phyloP scores from a whole-genome alignment of 495 filamentous ascomycete species.

The Penicillium macrosclerotiorum region DNA sequence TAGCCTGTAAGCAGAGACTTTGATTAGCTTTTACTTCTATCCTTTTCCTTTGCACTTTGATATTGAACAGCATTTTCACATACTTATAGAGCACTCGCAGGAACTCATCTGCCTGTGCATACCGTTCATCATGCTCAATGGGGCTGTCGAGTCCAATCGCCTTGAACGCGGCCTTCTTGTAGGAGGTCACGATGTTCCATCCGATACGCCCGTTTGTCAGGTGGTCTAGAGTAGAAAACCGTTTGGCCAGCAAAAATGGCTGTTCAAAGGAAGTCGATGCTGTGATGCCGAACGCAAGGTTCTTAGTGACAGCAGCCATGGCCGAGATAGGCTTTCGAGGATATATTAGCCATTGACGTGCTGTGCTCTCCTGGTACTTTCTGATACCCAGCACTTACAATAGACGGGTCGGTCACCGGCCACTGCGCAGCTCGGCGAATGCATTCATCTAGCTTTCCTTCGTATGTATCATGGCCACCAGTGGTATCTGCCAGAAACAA shows the following conservation, averaged over 20 bases:
- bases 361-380: neutral
- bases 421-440: conserved; percentile 54
- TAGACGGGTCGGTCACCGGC: conserved; percentile 55
- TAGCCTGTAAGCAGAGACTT: conserved; percentile 31
- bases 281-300: conserved; percentile 46
- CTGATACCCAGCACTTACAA: conserved; percentile 47
- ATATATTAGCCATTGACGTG: conserved; percentile 8
- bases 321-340: conserved; percentile 38
- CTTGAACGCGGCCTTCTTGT: conserved; percentile 58
- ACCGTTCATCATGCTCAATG: conserved; percentile 61
- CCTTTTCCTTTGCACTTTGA: no score
- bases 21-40: neutral
- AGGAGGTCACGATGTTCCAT: conserved; percentile 67
- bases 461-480: conserved; percentile 57
- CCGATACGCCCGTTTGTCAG: conserved; percentile 57
- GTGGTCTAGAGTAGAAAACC: conserved; percentile 64
- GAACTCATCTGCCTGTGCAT: conserved; percentile 61
- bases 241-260: conserved; percentile 56
- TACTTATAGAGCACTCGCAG: conserved; percentile 55
- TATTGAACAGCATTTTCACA: no score
- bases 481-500: conserved; percentile 63
- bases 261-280: conserved; percentile 57
- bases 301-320: conserved; percentile 50
- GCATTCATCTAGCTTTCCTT: conserved; percentile 52
- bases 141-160: conserved; percentile 55